These are phyloP conservation scores for Hyaloscypha variabilis DNA, from an alignment of 495 filamentous ascomycete genomes.

Conservation along the genomic window DNA sequence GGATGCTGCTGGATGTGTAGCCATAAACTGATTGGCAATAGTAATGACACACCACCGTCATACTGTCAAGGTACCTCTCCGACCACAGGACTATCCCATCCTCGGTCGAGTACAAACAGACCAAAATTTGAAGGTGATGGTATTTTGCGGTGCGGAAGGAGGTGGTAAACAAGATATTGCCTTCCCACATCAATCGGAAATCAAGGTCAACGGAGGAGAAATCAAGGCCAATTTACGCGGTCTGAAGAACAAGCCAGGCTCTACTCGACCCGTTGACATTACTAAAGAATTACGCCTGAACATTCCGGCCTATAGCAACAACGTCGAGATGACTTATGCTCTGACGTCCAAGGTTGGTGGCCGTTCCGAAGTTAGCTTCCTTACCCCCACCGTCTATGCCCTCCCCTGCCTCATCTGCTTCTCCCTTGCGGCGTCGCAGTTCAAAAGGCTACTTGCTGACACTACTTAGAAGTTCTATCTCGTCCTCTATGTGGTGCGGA, in stretches of 20 bases:
- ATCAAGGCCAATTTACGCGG: slow-evolving; percentile 89
- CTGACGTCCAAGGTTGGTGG: slow-evolving; percentile 76
- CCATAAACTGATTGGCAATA: slow-evolving; percentile 32
- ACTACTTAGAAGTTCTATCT: slow-evolving; percentile 72
- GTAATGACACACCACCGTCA: slow-evolving; percentile 65
- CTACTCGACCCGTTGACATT: slow-evolving; percentile 89
- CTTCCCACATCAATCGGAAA: slow-evolving; percentile 89
- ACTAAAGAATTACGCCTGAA: slow-evolving; percentile 74
- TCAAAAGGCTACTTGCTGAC: slow-evolving; percentile 18
- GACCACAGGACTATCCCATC: slow-evolving; percentile 46
- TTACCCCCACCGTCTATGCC: neutral
- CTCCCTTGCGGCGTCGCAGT: slow-evolving; percentile 19
- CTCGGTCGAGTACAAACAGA: slow-evolving; percentile 56
- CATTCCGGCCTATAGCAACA: slow-evolving; percentile 67
- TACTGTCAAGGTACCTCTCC: slow-evolving; percentile 54
- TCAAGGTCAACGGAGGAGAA: slow-evolving; percentile 86
- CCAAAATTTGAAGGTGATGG: slow-evolving; percentile 64
- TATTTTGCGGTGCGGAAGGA: slow-evolving; percentile 73
- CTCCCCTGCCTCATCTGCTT: slow-evolving; percentile 10
- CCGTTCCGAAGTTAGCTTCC: slow-evolving; percentile 24
- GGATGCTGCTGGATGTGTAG: neutral
- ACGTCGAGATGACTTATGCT: slow-evolving; percentile 85
- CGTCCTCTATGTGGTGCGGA: slow-evolving; percentile 72
- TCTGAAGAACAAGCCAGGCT: slow-evolving; percentile 92
- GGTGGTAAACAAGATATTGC: slow-evolving; percentile 70